Base-by-base conservation (phyloP, 208 protist species). In the Endotrypanum monterogeii region DNA sequence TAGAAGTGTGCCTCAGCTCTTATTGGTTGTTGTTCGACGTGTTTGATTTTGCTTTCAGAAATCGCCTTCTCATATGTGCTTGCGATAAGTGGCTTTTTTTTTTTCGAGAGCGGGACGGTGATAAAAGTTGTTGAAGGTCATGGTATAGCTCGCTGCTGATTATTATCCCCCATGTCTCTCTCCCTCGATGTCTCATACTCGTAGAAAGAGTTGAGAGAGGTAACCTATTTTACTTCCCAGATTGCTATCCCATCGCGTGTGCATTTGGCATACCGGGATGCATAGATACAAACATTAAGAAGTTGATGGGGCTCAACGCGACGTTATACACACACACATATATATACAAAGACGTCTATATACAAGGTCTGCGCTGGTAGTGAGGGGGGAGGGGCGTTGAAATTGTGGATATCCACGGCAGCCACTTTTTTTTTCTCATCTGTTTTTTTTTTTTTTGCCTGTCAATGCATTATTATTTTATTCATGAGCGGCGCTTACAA, bases 391-490 rank as follows among this genome's bases (percentile, higher is more conserved):
- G 6, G 20, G 35, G 39, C 32, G 55, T 57, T 48, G 12, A 3
- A 23, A 25, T 14, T 55, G 55, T 32, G 55, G 28, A 35, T 3
- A 11, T 78, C 63, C 18, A 20, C 52, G 0, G 18, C 62, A 55
- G 12, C 9, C 50, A 32, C 51, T 50, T 56, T 76, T 37, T 56
- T 70, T 23, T 62, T 68, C 52, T 25, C 30, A 30, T 61, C 20
- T 61, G 44, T 35, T 44, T 60, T 60, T 7, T 61, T 52, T 11
- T 44, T 50, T 14, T 60, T 67, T n/a, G n/a, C n/a, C n/a, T n/a
- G n/a, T n/a, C n/a, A n/a, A n/a, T n/a, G n/a, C n/a, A n/a, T 60
- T 56, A 30, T 39, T 60, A 37, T 7, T 61, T 52, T 20, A 32
- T 50, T 6, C 51, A 61, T 54, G 63, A 51, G 44, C 4, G 58